Evolutionary conservation across 176 grass and related monocot genomes (phyloP).

Genomic region (Phragmites australis): DNA sequence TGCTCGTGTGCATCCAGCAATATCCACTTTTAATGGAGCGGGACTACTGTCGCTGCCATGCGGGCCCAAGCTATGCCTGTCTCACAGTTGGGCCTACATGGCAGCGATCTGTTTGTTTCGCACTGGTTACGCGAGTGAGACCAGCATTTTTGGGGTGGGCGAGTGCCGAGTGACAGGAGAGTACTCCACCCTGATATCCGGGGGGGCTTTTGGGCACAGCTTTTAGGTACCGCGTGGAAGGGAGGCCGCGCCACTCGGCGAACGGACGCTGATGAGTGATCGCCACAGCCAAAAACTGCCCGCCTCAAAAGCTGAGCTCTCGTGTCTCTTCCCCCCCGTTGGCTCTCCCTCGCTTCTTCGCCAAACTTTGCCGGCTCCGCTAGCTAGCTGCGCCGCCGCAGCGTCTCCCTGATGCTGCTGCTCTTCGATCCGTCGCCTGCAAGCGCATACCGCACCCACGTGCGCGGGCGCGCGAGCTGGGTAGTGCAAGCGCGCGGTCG

Average conservation of each 20-base stretch:
- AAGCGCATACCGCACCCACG: background rate
- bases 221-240: constrained; percentile 5
- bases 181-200: constrained; percentile 18
- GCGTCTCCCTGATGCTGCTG: background rate
- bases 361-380: constrained; percentile 5
- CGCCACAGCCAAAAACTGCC: constrained; percentile 15
- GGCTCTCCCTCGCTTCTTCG: background rate
- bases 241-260: background rate
- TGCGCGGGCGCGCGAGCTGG: background rate
- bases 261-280: constrained; percentile 18
- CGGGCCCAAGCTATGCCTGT: background rate
- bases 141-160: background rate
- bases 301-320: constrained; percentile 56
- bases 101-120: background rate
- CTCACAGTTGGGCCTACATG: background rate
- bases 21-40: background rate
- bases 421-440: background rate
- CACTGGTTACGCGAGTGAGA: background rate
- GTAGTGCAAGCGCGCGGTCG: background rate
- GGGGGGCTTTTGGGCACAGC: constrained; percentile 18
- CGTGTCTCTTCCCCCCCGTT: constrained; percentile 14
- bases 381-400: background rate
- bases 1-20: background rate
- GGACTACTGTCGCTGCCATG: background rate
- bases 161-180: background rate